These are phyloP conservation scores for Nannizziopsis barbatae DNA, from an alignment of 2,329 filamentous ascomycete species.

Conservation along the genomic window DNA sequence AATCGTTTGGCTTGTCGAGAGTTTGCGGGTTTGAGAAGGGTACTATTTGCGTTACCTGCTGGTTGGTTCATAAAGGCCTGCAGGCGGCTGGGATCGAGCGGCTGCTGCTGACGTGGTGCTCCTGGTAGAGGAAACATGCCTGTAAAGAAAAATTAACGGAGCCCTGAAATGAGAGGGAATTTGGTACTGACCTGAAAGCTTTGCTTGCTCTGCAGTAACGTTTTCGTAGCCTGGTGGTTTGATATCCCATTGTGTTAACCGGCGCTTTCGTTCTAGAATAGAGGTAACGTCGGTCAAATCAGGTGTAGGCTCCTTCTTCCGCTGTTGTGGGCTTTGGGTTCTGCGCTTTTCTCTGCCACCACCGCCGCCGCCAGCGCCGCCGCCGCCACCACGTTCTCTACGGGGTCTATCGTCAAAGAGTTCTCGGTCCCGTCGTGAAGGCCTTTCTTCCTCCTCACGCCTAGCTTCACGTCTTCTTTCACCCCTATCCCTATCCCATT, in stretches of 20 bases:
- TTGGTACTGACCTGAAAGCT: conserved; percentile 56
- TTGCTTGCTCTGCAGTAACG: conserved; percentile 95
- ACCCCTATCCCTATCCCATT: conserved; percentile 56
- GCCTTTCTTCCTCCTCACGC: conserved; percentile 56
- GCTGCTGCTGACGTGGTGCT: conserved; percentile 73
- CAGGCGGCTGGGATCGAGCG: conserved; percentile 86
- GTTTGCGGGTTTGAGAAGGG: conserved; percentile 83
- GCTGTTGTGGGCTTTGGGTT: conserved; percentile 68
- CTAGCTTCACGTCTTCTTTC: conserved; percentile 49
- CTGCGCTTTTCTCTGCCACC: conserved; percentile 48
- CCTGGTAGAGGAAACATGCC: conserved; percentile 98
- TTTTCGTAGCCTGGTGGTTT: conserved; percentile 97
- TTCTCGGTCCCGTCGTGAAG: conserved; percentile 46
- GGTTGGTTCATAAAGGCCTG: conserved; percentile 94
- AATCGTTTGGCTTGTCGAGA: conserved; percentile 90
- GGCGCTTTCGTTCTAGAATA: conserved; percentile 74
- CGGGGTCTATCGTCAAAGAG: conserved; percentile 52
- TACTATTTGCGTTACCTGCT: conserved; percentile 54
- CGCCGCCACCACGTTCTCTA: conserved; percentile 23
- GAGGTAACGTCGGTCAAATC: conserved; percentile 81
- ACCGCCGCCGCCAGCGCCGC: too few species aligned
- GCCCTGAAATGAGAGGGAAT: not conserved
- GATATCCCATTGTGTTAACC: conserved; percentile 98
- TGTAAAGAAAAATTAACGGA: conserved; percentile 2
- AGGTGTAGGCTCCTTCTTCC: conserved; percentile 90